phyloP scores from a whole-genome alignment of 352 stramenopile genomes.

The Hyaloperonospora arabidopsidis region DNA sequence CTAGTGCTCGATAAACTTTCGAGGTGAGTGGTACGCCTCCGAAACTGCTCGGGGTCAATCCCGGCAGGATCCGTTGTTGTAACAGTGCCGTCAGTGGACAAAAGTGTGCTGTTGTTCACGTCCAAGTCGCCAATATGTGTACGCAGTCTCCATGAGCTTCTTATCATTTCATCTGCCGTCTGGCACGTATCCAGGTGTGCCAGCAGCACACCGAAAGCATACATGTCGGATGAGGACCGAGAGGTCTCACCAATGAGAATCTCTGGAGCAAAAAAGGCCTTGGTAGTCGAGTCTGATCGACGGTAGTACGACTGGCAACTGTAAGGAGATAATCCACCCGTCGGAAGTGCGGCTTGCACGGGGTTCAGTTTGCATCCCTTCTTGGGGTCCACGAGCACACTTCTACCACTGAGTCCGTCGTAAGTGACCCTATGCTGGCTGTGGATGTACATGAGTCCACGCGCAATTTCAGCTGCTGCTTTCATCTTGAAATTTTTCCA shows the following conservation, averaged over 20 bases:
- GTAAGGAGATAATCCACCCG: slow-evolving; percentile 28
- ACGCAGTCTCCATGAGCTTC: slow-evolving; percentile 46
- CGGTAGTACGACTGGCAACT: slow-evolving; percentile 25
- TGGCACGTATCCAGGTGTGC: slow-evolving; percentile 50
- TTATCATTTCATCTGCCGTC: slow-evolving; percentile 57
- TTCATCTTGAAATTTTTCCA: slow-evolving; percentile 79
- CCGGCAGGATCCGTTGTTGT: slow-evolving; percentile 18
- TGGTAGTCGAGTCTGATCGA: slow-evolving; percentile 25
- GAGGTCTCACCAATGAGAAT: slow-evolving; percentile 39
- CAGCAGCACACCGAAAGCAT: slow-evolving; percentile 62
- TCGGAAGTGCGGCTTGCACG: slow-evolving; percentile 52
- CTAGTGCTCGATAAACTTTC: slow-evolving; percentile 19
- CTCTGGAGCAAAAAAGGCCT: slow-evolving; percentile 50
- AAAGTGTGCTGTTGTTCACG: slow-evolving; percentile 24
- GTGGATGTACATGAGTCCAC: slow-evolving; percentile 71
- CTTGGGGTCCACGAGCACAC: slow-evolving; percentile 57
- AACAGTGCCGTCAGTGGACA: slow-evolving; percentile 26
- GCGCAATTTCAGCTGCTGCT: slow-evolving; percentile 52
- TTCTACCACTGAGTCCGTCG: slow-evolving; percentile 57
- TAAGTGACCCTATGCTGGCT: slow-evolving; percentile 63
- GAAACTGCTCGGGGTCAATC: slow-evolving; percentile 18
- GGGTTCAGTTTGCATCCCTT: slow-evolving; percentile 80
- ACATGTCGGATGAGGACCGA: slow-evolving; percentile 58
- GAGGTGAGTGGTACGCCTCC: slow-evolving; percentile 27
- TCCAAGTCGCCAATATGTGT: slow-evolving; percentile 30